These are phyloP conservation scores for Vicia faba DNA, from an alignment of 306 rosid genomes.

Conservation along the genomic window DNA sequence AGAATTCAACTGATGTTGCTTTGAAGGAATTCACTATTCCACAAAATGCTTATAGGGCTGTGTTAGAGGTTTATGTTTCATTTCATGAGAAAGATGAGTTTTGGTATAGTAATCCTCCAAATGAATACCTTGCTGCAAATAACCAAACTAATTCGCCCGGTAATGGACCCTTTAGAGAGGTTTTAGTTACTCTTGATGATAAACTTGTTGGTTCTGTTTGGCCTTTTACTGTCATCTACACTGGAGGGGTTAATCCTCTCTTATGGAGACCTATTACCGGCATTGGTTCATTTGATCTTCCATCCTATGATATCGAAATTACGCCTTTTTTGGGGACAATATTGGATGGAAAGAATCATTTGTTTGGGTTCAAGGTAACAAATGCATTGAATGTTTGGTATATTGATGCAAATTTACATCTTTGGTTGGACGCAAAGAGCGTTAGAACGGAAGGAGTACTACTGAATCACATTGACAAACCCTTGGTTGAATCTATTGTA, in stretches of 20 bases:
- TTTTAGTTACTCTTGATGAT: slow-evolving; percentile 68
- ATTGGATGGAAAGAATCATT: slow-evolving; percentile 68
- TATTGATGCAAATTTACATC: slow-evolving; percentile 82
- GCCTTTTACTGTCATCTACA: slow-evolving; percentile 89
- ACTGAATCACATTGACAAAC: slow-evolving; percentile 41
- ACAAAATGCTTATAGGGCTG: slow-evolving; percentile 76
- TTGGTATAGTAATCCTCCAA: slow-evolving; percentile 72
- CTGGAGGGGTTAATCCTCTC: slow-evolving; percentile 89
- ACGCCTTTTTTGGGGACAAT: slow-evolving; percentile 73
- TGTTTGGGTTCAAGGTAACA: slow-evolving; percentile 70
- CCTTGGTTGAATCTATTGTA: slow-evolving; percentile 50
- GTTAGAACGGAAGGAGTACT: slow-evolving; percentile 62
- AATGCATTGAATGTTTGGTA: slow-evolving; percentile 90
- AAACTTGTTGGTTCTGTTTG: slow-evolving; percentile 68
- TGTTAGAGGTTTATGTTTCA: slow-evolving; percentile 86
- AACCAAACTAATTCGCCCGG: slow-evolving; percentile 59
- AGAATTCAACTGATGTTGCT: slow-evolving; percentile 50
- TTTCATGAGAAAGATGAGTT: slow-evolving; percentile 92
- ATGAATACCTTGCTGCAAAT: slow-evolving; percentile 66
- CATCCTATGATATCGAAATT: slow-evolving; percentile 84
- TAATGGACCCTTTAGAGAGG: slow-evolving; percentile 92
- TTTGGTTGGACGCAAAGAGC: slow-evolving; percentile 76
- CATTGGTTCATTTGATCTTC: slow-evolving; percentile 82
- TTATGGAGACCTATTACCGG: slow-evolving; percentile 94
- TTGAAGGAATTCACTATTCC: slow-evolving; percentile 67